A percentile compares a stretch with the other conserved stretches of the same genome.
Evolutionary conservation across 73 alveolate genomes (phyloP).

Genomic region (Paramecium tetraurelia): DNA sequence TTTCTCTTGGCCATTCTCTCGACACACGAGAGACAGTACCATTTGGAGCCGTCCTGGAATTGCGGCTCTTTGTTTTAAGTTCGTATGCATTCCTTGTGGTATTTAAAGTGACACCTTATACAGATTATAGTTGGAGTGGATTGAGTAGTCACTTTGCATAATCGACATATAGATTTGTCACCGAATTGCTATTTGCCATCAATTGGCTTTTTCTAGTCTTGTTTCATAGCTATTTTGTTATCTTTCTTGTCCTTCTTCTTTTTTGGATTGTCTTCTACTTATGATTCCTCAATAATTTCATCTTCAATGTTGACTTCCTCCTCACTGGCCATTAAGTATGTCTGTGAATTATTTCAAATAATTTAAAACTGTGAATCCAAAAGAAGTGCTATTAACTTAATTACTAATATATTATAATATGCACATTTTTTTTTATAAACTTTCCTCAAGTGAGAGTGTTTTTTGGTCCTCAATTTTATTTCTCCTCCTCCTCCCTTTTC

Average conservation of each 20-base stretch:
- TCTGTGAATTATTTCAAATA: slow-evolving; percentile 20
- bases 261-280: background rate
- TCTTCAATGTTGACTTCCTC: background rate
- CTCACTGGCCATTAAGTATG: slow-evolving; percentile 18
- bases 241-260: slow-evolving; percentile 19
- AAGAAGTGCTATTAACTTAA: slow-evolving; percentile 38
- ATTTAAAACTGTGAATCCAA: slow-evolving; percentile 34
- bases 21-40: slow-evolving; percentile 31
- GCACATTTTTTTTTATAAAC: background rate
- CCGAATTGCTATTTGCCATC: slow-evolving; percentile 47
- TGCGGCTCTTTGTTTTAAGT: slow-evolving; percentile 11
- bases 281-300: background rate
- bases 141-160: slow-evolving; percentile 27
- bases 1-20: slow-evolving; percentile 18
- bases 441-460: background rate
- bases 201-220: slow-evolving; percentile 36
- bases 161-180: slow-evolving; percentile 31
- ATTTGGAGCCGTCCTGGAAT: background rate
- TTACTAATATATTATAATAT: background rate
- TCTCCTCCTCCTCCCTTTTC: background rate
- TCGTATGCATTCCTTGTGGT: slow-evolving; percentile 20
- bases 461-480: background rate
- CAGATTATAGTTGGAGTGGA: slow-evolving; percentile 21
- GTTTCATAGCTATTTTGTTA: background rate
- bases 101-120: slow-evolving; percentile 40